phyloP scores from a whole-genome alignment of 257 asterid species.

The Penstemon eatonii region DNA sequence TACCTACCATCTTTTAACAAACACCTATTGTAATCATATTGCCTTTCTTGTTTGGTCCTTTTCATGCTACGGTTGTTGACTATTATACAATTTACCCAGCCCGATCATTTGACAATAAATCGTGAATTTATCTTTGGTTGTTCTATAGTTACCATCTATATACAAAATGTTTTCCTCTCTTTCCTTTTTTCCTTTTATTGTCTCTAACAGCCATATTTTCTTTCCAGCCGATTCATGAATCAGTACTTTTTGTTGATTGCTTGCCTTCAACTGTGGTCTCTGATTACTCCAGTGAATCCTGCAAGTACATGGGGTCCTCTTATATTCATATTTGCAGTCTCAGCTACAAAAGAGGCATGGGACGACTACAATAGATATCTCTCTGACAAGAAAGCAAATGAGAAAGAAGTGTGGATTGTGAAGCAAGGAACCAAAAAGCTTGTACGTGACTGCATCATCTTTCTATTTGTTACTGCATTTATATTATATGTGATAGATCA shows the following conservation, averaged over 20 bases:
- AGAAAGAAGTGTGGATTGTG: constrained; percentile 95
- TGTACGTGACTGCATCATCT: constrained; percentile 46
- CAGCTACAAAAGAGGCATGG: constrained; percentile 99
- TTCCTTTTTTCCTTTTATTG: constrained; percentile 18
- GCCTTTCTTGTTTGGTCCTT: background rate
- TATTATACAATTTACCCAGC: constrained; percentile 1
- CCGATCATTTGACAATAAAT: background rate
- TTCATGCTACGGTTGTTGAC: constrained; percentile 16
- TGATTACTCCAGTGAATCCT: constrained; percentile 98
- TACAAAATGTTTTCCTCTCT: background rate
- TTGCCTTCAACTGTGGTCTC: constrained; percentile 99
- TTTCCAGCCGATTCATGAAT: constrained; percentile 97
- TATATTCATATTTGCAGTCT: constrained; percentile 94
- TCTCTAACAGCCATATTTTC: constrained; percentile 34
- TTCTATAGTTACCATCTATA: constrained; percentile 8
- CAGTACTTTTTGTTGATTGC: constrained; percentile 99
- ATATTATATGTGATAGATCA: constrained; percentile 2
- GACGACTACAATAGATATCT: constrained; percentile 95
- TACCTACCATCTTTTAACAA: constrained; percentile 7
- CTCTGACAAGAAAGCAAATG: constrained; percentile 95
- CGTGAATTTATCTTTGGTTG: constrained; percentile 1
- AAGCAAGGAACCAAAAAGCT: constrained; percentile 79
- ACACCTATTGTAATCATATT: constrained; percentile 3
- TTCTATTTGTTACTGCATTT: constrained; percentile 7
- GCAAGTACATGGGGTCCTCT: constrained; percentile 99